Evolutionary conservation across 495 filamentous ascomycete species (phyloP).

Genomic region (Lophiostoma macrostomum): DNA sequence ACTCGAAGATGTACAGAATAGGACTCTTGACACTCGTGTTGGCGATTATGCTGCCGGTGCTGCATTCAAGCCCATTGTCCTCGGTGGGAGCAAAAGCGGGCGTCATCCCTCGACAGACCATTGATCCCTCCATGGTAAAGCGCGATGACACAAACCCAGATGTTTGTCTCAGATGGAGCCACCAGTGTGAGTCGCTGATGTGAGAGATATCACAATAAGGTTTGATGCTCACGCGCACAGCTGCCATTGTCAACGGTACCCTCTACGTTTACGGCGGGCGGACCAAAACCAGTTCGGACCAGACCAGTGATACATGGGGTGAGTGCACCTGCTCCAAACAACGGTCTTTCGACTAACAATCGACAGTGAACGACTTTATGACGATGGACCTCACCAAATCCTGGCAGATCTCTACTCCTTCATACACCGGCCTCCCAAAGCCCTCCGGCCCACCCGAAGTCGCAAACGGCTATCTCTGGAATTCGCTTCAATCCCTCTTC

Average conservation of each 20-base stretch:
- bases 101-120: slow-evolving; percentile 29
- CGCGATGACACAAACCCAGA: slow-evolving; percentile 45
- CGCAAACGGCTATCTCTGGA: slow-evolving; percentile 69
- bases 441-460: slow-evolving; percentile 69
- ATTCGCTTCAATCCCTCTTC: slow-evolving; percentile 61
- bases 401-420: slow-evolving; percentile 64
- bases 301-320: slow-evolving; percentile 64
- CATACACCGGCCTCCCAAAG: slow-evolving; percentile 56
- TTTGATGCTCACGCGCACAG: slow-evolving; percentile 25
- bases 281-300: slow-evolving; percentile 49
- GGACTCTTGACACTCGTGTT: slow-evolving; percentile 32
- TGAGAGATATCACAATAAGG: background rate
- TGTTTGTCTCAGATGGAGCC: slow-evolving; percentile 65
- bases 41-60: slow-evolving; percentile 31
- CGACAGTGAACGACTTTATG: slow-evolving; percentile 65
- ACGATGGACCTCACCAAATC: slow-evolving; percentile 61
- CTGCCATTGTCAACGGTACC: slow-evolving; percentile 63
- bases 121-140: slow-evolving; percentile 15
- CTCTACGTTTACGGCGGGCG: slow-evolving; percentile 75
- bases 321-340: slow-evolving; percentile 36
- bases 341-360: slow-evolving; percentile 29
- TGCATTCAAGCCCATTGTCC: slow-evolving; percentile 27
- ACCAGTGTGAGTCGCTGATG: slow-evolving; percentile 54
- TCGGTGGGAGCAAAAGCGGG: slow-evolving; percentile 34
- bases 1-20: slow-evolving; percentile 26